Conservation (phyloP, 164 flowering plant species). For the Litsea cubeba region DNA sequence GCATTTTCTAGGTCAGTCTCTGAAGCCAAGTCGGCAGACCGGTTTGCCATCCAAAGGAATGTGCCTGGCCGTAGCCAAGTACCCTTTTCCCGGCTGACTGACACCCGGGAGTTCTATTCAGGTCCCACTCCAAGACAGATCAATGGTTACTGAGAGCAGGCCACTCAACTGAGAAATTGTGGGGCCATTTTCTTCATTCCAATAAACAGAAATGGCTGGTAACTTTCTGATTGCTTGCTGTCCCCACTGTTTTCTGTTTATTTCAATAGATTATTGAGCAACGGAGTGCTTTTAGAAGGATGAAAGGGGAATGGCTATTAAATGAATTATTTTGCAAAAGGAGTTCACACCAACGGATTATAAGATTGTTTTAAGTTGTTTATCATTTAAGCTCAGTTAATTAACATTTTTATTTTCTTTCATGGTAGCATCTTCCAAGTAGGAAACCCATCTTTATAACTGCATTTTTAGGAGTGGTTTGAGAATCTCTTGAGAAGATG, state of each 20-base stretch:
- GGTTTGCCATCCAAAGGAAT: constrained; percentile 35
- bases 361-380: too few relatives aligned
- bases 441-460: too few relatives aligned
- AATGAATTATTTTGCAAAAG: too few relatives aligned
- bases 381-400: too few relatives aligned
- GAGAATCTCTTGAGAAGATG: too few relatives aligned
- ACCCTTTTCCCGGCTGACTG: constrained; percentile 62
- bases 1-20: constrained; percentile 65
- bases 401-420: too few relatives aligned
- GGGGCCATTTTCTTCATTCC: background rate
- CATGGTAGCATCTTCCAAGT: too few relatives aligned
- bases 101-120: constrained; percentile 21
- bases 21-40: constrained; percentile 37
- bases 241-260: background rate
- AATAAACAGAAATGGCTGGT: background rate
- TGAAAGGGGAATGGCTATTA: too few relatives aligned
- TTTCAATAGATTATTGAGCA: background rate
- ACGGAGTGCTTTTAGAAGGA: background rate
- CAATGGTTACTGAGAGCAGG: constrained; percentile 24
- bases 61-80: constrained; percentile 42
- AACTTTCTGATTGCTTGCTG: background rate
- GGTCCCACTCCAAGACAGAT: constrained; percentile 26
- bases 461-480: too few relatives aligned
- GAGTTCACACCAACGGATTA: too few relatives aligned
- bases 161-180: background rate